A percentile compares a stretch with the other conserved stretches of the same genome.
These are phyloP conservation scores for Pyrenophora seminiperda DNA, from an alignment of 2,329 filamentous ascomycete genomes.

Conservation along the genomic window DNA sequence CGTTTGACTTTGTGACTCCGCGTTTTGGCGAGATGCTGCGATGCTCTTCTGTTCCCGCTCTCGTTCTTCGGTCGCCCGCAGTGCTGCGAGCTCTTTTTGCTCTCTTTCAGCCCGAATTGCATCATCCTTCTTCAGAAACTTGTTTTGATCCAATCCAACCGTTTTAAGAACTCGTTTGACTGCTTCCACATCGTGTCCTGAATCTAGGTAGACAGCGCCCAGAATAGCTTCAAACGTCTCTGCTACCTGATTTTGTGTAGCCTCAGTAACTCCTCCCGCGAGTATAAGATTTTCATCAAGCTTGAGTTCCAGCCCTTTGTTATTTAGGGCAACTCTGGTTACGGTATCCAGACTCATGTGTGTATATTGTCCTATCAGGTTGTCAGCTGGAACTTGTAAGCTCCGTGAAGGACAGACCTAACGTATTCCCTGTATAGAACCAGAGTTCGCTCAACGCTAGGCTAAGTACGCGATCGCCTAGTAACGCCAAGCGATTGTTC, in stretches of 20 bases:
- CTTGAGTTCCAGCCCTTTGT: constrained; percentile 11
- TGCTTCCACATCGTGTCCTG: constrained; percentile 7
- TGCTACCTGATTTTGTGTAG: constrained; percentile 11
- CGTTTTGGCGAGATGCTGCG: too few species aligned
- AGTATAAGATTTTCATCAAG: background rate
- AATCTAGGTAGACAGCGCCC: constrained; percentile 33
- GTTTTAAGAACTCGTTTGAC: constrained; percentile 18
- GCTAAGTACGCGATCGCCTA: constrained; percentile 27
- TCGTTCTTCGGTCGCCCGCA: background rate
- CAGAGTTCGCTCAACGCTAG: constrained; percentile 24
- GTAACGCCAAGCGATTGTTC: constrained; percentile 29
- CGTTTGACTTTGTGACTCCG: too few species aligned
- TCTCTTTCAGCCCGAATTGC: background rate
- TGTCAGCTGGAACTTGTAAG: constrained; percentile 5
- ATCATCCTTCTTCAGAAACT: constrained; percentile 8
- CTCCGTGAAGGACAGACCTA: constrained; percentile 3
- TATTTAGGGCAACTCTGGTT: constrained; percentile 10
- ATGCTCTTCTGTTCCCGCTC: background rate
- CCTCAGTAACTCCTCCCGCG: too few species aligned
- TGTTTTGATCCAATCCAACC: constrained; percentile 16
- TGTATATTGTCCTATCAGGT: constrained; percentile 8
- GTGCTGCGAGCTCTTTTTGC: background rate
- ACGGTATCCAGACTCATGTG: constrained; percentile 2
- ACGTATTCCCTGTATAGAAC: constrained; percentile 19
- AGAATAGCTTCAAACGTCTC: constrained; percentile 32